Evolutionary conservation across 192 early-diverging fungal genomes (phyloP), one percentile per base, ranked within the genome.

Genomic region (Backusella circina): DNA sequence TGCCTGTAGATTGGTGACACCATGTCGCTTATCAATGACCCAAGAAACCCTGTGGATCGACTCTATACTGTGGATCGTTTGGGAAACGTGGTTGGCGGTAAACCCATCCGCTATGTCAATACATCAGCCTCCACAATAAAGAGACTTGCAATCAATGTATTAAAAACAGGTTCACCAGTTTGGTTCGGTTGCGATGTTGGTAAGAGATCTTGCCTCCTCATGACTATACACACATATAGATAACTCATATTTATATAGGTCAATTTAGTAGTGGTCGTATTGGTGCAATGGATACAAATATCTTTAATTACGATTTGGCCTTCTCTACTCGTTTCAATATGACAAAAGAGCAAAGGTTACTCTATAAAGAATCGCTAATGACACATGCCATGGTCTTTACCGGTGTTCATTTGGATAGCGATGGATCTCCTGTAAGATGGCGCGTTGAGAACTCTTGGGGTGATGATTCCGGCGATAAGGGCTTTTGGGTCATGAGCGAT

Each of bases 301-400:
- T 90, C 8, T 87, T 86, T 68, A 89, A 93, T 76, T 93, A 91
- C 70, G 83, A 89, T 57, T 64, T 90, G 1, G 91, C 86, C 8
- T 94, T 94, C 79, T 84, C 87, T 69, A 72, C 91, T 64, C 81
- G 72, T 7, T 87, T 91, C 50, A 81, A 80, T 0, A 69, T 89
- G 81, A 88, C 79, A 75, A 94, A 94, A 78, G 90, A 85, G 23
- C 84, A 94, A 74, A 86, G 93, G 26, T 79, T 94, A 69, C 77
- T 90, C 72, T 92, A 91, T 70, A 87, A 86, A 54, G 92, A 94
- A 69, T 88, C 87, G 57, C 33, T 85, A 72, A 94, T 94, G 91
- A 94, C 93, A 12, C 93, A 94, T 54, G 92, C 92, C 13, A 94
- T 94, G 93, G 88, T 92, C 18, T 90, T 94, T 75, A 92, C 91